These are phyloP conservation scores for Isatis tinctoria DNA, from an alignment of 345 rosid genomes.

Conservation along the genomic window DNA sequence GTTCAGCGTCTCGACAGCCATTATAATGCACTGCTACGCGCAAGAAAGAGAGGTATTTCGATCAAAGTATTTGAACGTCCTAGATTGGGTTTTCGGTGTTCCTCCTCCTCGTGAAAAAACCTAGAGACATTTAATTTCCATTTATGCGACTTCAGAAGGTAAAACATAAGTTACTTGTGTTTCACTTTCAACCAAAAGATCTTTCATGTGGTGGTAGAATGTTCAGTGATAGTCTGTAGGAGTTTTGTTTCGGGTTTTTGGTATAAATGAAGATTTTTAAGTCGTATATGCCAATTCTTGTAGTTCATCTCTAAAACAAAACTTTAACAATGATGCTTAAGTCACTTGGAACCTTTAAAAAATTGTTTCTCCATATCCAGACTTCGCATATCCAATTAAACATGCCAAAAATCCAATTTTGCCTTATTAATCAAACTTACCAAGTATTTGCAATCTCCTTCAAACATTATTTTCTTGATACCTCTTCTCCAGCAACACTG, in stretches of 20 bases:
- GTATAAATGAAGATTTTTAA: neutral
- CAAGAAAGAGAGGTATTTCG: conserved; percentile 88
- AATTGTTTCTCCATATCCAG: too few species aligned
- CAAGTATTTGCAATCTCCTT: too few species aligned
- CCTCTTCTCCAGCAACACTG: too few species aligned
- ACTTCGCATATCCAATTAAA: too few species aligned
- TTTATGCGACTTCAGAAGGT: neutral
- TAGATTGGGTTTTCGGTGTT: conserved; percentile 94
- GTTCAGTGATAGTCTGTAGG: neutral
- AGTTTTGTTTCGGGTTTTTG: neutral
- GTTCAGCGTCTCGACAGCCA: conserved; percentile 80
- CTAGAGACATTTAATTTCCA: neutral
- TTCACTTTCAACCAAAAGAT: neutral
- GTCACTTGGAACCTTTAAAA: too few species aligned
- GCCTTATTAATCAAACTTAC: too few species aligned
- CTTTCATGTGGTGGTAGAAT: neutral
- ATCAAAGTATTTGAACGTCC: conserved; percentile 87
- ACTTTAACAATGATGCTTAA: neutral
- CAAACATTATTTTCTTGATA: too few species aligned
- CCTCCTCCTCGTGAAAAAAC: conserved; percentile 55
- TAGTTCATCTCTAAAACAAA: neutral
- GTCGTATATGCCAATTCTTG: neutral
- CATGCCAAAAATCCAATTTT: too few species aligned
- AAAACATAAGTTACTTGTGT: neutral
- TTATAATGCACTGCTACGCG: conserved; percentile 95